phyloP scores from a whole-genome alignment of 225 moss, liverwort and hornwort genomes.

The Antitrichia curtipendula region DNA sequence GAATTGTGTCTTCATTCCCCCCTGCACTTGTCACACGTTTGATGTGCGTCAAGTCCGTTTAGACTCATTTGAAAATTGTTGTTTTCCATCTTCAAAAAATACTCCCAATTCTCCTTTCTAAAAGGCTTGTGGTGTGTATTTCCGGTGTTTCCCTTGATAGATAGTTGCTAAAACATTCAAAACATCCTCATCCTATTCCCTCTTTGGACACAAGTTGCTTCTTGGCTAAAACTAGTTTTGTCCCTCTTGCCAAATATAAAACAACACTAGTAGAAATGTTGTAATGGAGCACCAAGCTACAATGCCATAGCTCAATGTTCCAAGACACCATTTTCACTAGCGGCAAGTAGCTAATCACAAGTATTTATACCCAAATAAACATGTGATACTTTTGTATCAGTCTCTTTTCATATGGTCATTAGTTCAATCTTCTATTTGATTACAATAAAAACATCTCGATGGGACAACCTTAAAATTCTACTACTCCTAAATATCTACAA shows the following conservation, averaged over 20 bases:
- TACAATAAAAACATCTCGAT: background rate
- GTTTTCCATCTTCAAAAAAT: background rate
- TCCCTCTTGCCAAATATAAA: background rate
- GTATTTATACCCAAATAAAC: background rate
- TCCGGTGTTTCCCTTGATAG: background rate
- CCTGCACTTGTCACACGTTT: fast-evolving
- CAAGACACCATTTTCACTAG: background rate
- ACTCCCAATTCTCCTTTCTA: too few relatives aligned
- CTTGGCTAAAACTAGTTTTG: background rate
- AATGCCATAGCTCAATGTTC: background rate
- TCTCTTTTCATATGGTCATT: background rate
- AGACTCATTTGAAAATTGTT: background rate
- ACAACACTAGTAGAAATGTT: background rate
- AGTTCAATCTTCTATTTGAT: background rate
- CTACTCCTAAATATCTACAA: background rate
- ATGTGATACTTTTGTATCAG: fast-evolving
- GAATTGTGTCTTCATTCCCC: background rate
- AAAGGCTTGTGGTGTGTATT: fast-evolving
- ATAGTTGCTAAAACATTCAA: background rate
- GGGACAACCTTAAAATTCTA: background rate
- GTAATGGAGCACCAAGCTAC: background rate
- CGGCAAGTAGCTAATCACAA: background rate
- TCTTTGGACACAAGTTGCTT: fast-evolving
- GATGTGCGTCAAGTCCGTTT: background rate
- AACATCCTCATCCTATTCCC: background rate